phyloP scores from a whole-genome alignment of 2,329 filamentous ascomycete genomes.

The Onygenales sp. region DNA sequence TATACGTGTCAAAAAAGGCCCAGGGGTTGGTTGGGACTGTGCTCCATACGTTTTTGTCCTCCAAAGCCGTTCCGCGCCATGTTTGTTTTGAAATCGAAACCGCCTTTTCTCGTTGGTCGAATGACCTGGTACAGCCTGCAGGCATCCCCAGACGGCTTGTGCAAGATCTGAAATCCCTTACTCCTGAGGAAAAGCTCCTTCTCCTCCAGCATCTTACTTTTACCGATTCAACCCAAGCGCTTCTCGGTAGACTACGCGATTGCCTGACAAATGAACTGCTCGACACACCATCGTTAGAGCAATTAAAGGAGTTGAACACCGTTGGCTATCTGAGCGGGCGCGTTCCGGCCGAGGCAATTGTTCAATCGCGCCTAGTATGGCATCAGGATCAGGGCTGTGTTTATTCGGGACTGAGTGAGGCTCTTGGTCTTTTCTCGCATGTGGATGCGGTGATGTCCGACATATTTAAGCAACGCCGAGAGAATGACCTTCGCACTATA shows the following conservation, averaged over 20 bases:
- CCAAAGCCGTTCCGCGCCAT: slow-evolving; percentile 28
- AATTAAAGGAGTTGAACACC: slow-evolving; percentile 31
- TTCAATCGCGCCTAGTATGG: slow-evolving; percentile 34
- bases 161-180: slow-evolving; percentile 33
- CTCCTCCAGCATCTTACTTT: slow-evolving; percentile 29
- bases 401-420: slow-evolving; percentile 24
- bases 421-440: slow-evolving; percentile 30
- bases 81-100: slow-evolving; percentile 32
- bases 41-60: slow-evolving; percentile 38
- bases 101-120: slow-evolving; percentile 27
- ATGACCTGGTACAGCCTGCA: slow-evolving; percentile 19
- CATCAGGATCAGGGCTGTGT: slow-evolving; percentile 29
- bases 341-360: slow-evolving; percentile 24
- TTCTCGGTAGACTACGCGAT: slow-evolving; percentile 22
- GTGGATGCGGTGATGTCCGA: slow-evolving; percentile 21
- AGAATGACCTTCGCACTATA: slow-evolving; percentile 28
- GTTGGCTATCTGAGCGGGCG: slow-evolving; percentile 33
- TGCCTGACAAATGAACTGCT: slow-evolving; percentile 27
- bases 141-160: slow-evolving; percentile 29
- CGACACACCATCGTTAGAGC: slow-evolving; percentile 28
- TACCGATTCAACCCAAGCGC: slow-evolving; percentile 18
- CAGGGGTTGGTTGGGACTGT: slow-evolving; percentile 34
- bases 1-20: slow-evolving; percentile 36
- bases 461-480: slow-evolving; percentile 21
- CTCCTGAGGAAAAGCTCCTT: slow-evolving; percentile 32